These are phyloP conservation scores for Onygena corvina DNA, from an alignment of 2,329 filamentous ascomycete genomes.

Conservation along the genomic window DNA sequence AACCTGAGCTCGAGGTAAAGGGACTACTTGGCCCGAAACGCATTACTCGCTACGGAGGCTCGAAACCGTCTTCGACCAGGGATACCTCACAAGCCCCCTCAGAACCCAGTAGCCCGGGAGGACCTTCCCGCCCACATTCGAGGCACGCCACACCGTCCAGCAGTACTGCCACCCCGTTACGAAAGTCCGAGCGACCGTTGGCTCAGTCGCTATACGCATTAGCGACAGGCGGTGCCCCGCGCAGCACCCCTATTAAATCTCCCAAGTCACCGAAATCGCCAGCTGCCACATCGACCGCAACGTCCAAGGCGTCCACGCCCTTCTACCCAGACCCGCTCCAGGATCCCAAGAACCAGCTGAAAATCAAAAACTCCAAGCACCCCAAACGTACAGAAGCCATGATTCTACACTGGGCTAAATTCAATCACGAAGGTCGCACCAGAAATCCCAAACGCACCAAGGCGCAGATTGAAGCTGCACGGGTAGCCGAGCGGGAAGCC, in stretches of 20 bases:
- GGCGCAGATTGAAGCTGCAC: constrained; percentile 34
- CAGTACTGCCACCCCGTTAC: constrained; percentile 20
- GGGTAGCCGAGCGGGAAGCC: constrained; percentile 15
- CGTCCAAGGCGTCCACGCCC: constrained; percentile 16
- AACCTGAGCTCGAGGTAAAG: constrained; percentile 6
- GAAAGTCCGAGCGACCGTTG: constrained; percentile 16
- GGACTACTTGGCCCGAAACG: constrained; percentile 7
- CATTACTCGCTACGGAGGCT: constrained; percentile 13
- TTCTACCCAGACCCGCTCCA: constrained; percentile 17
- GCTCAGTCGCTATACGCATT: constrained; percentile 10
- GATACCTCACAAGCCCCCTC: constrained; percentile 13
- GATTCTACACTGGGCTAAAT: constrained; percentile 36
- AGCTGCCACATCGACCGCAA: constrained; percentile 13
- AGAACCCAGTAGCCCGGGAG: constrained; percentile 10
- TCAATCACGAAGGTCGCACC: constrained; percentile 33
- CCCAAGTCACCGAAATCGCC: constrained; percentile 11
- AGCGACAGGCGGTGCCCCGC: constrained; percentile 4
- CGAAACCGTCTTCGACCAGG: constrained; percentile 12
- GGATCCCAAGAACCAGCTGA: constrained; percentile 20
- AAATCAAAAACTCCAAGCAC: constrained; percentile 35
- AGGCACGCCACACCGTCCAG: constrained; percentile 12
- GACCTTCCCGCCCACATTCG: constrained; percentile 11
- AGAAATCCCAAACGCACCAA: constrained; percentile 36
- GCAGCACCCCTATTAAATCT: constrained; percentile 8
- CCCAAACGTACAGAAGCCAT: constrained; percentile 35